A percentile compares a stretch with the other conserved stretches of the same genome.
These are phyloP conservation scores for Ceratobasidium sp. DNA, from an alignment of 1,284 basidiomycete species.

Conservation along the genomic window DNA sequence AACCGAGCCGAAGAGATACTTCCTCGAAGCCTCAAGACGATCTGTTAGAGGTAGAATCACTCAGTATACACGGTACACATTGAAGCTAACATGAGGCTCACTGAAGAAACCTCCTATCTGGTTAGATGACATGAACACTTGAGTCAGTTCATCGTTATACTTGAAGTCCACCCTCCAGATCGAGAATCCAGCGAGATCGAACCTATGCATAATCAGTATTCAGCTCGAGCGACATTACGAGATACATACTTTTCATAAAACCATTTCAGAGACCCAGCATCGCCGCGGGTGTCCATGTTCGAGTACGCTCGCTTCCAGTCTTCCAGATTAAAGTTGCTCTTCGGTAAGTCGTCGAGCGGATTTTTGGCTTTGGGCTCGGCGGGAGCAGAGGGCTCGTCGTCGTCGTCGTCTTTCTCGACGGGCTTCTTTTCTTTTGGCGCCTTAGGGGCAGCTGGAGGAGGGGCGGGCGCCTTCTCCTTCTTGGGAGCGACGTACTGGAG, in stretches of 20 bases:
- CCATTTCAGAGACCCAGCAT: constrained; percentile 84
- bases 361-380: constrained; percentile 89
- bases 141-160: constrained; percentile 95
- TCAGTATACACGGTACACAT: background rate
- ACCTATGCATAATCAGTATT: constrained; percentile 65
- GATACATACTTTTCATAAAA: constrained; percentile 86
- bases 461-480: constrained; percentile 64
- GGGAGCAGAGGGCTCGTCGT: constrained; percentile 70
- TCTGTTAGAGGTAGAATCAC: constrained; percentile 59
- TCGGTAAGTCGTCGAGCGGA: constrained; percentile 93
- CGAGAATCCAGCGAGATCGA: constrained; percentile 92
- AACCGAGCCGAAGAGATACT: constrained; percentile 94
- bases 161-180: constrained; percentile 96
- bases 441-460: constrained; percentile 69
- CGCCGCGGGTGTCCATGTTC: constrained; percentile 92
- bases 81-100: constrained; percentile 43
- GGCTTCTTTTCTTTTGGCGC: constrained; percentile 69
- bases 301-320: constrained; percentile 99
- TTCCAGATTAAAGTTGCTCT: constrained; percentile 95
- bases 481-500: constrained; percentile 78
- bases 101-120: constrained; percentile 93
- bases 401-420: constrained; percentile 77
- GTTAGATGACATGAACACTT: constrained; percentile 93
- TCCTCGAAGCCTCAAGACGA: constrained; percentile 94
- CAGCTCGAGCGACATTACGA: background rate